These are phyloP conservation scores for Boechera stricta DNA, from an alignment of 345 rosid genomes.

Conservation along the genomic window DNA sequence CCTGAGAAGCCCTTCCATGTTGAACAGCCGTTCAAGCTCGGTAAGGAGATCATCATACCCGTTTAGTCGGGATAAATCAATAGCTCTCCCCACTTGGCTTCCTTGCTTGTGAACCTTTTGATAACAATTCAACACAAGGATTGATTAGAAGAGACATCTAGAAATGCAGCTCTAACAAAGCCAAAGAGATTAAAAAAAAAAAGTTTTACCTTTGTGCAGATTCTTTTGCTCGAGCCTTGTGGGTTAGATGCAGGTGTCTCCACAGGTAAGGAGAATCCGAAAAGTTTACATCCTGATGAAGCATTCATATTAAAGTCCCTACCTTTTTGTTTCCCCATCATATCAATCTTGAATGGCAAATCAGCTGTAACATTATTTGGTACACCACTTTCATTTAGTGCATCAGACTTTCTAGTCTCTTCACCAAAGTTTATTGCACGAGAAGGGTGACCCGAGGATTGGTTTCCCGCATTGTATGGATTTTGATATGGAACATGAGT, in stretches of 20 bases:
- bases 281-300: slow-evolving; percentile 70
- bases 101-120: slow-evolving; percentile 97
- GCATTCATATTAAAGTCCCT: slow-evolving; percentile 47
- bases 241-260: slow-evolving; percentile 57
- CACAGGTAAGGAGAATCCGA: slow-evolving; percentile 74
- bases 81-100: slow-evolving; percentile 88
- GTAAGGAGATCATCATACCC: slow-evolving; percentile 71
- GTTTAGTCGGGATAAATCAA: slow-evolving; percentile 76
- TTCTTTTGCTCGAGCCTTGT: slow-evolving; percentile 80
- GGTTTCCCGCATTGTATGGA: slow-evolving; percentile 49
- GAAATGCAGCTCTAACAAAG: slow-evolving; percentile 22
- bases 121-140: slow-evolving; percentile 4
- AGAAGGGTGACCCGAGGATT: slow-evolving; percentile 43
- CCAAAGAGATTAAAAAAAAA: slow-evolving; percentile 24
- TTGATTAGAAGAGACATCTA: slow-evolving; percentile 15
- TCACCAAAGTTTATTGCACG: slow-evolving; percentile 19
- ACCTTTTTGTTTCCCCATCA: slow-evolving; percentile 49
- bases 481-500: slow-evolving; percentile 60
- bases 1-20: slow-evolving; percentile 83
- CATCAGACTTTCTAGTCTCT: slow-evolving; percentile 54
- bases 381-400: slow-evolving; percentile 48
- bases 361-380: slow-evolving; percentile 50
- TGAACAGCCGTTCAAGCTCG: slow-evolving; percentile 77
- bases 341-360: slow-evolving; percentile 48
- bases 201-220: slow-evolving; percentile 81